Percentiles rank a stretch among this genome's conserved stretches.
These are phyloP conservation scores for Artemisia annua DNA, from an alignment of 129 eudicot species.

Conservation along the genomic window DNA sequence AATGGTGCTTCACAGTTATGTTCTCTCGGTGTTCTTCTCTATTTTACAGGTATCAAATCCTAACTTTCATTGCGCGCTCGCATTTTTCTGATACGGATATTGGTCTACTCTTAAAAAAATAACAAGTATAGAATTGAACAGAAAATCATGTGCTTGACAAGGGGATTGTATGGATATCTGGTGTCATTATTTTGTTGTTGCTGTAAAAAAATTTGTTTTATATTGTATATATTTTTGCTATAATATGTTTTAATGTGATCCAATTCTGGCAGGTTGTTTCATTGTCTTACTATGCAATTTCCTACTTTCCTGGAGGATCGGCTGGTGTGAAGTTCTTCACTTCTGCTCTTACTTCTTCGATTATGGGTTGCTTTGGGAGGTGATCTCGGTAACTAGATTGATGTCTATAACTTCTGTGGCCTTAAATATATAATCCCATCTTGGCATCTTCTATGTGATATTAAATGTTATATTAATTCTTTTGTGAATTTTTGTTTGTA, in stretches of 20 bases:
- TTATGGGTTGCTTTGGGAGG: constrained; percentile 86
- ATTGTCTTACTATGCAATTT: constrained; percentile 77
- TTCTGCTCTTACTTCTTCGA: constrained; percentile 66
- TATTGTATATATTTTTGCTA: too few species aligned
- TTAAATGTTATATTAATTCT: constrained; percentile 10
- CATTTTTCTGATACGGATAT: too few species aligned
- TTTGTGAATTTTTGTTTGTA: constrained; percentile 11
- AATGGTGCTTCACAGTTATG: constrained; percentile 93
- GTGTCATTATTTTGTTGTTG: too few species aligned
- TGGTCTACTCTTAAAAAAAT: too few species aligned
- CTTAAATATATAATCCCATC: too few species aligned
- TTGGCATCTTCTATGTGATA: too few species aligned
- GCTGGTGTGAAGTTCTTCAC: constrained; percentile 83
- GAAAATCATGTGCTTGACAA: too few species aligned
- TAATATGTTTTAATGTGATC: too few species aligned
- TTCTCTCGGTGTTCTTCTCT: constrained; percentile 87
- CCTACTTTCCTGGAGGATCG: constrained; percentile 98
- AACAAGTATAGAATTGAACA: too few species aligned
- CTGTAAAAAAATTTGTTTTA: too few species aligned
- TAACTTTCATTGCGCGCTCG: not conserved
- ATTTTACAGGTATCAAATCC: constrained; percentile 64
- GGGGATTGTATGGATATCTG: too few species aligned
- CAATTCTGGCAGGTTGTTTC: constrained; percentile 96
- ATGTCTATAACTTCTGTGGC: constrained; percentile 14
- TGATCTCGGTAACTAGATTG: constrained; percentile 34